Percentiles rank a stretch among this genome's conserved stretches.
phyloP scores from a whole-genome alignment of 805 yeast species.

The Starmerella gropengiesseri region DNA sequence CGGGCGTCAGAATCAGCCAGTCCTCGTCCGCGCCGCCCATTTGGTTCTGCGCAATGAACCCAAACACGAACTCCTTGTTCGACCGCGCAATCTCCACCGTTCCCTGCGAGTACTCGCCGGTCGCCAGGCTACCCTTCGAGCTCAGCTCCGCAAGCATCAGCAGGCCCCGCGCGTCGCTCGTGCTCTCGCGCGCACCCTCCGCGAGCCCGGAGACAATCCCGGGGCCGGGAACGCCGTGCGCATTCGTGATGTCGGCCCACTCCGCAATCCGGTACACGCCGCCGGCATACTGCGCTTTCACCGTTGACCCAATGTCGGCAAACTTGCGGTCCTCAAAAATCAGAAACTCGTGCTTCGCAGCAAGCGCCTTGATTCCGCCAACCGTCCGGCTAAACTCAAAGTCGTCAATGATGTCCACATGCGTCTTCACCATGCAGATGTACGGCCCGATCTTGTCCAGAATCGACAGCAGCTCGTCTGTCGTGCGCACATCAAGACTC shows the following conservation, averaged over 20 bases:
- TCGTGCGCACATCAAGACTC: slow-evolving; percentile 78
- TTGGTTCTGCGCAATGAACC: slow-evolving; percentile 86
- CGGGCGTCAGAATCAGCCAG: slow-evolving; percentile 96
- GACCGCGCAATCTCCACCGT: slow-evolving; percentile 84
- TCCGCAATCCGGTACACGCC: slow-evolving; percentile 81
- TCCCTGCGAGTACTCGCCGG: slow-evolving; percentile 76
- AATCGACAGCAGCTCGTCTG: slow-evolving; percentile 58
- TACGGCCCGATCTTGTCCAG: slow-evolving; percentile 80
- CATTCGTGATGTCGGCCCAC: slow-evolving; percentile 97
- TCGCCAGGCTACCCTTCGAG: slow-evolving; percentile 85
- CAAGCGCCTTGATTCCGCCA: slow-evolving; percentile 56
- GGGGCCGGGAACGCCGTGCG: slow-evolving; percentile 93
- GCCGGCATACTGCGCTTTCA: slow-evolving; percentile 81
- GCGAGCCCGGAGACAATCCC: slow-evolving; percentile 85
- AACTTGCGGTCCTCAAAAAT: slow-evolving; percentile 96
- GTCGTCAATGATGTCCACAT: slow-evolving; percentile 85
- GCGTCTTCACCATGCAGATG: slow-evolving; percentile 87
- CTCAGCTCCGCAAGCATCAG: slow-evolving; percentile 93
- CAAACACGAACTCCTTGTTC: slow-evolving; percentile 84
- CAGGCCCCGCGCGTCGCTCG: slow-evolving; percentile 62
- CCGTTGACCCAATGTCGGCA: slow-evolving; percentile 98
- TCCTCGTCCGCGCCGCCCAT: slow-evolving; percentile 71
- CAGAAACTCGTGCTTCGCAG: slow-evolving; percentile 75
- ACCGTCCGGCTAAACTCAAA: slow-evolving; percentile 74
- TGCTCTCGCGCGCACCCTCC: slow-evolving; percentile 58